phyloP scores from a whole-genome alignment of 345 rosid genomes.

The Heritiera littoralis region DNA sequence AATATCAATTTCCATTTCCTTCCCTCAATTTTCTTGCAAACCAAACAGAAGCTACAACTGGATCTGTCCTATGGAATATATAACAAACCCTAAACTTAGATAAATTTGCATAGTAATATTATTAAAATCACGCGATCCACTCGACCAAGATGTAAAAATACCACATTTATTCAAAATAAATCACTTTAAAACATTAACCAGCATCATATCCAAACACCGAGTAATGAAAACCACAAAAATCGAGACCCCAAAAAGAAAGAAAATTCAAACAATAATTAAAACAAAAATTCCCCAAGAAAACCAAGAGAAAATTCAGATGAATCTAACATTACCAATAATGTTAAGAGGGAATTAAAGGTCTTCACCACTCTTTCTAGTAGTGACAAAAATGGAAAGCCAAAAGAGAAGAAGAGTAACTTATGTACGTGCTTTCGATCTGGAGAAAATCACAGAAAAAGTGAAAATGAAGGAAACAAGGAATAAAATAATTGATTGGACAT shows the following conservation, averaged over 20 bases:
- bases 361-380: constrained; percentile 10
- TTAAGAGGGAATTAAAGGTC: constrained; percentile 4
- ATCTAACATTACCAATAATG: constrained; percentile 35
- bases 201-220: constrained; percentile 36
- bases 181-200: neutral
- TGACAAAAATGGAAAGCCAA: constrained; percentile 10
- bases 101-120: neutral
- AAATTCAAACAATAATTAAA: too few species aligned
- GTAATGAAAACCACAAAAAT: constrained; percentile 13
- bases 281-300: neutral
- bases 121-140: constrained; percentile 10
- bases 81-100: constrained; percentile 16
- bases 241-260: neutral
- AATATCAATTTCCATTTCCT: neutral
- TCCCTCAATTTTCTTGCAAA: neutral
- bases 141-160: constrained; percentile 17
- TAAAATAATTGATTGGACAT: constrained; percentile 39
- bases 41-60: neutral
- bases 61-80: constrained; percentile 21
- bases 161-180: constrained; percentile 8
- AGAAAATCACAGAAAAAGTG: constrained; percentile 20
- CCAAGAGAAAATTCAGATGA: constrained; percentile 3
- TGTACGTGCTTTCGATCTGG: constrained; percentile 34
- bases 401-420: constrained; percentile 6
- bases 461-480: constrained; percentile 6